These are phyloP conservation scores for Luvunga scandens DNA, from an alignment of 345 rosid genomes.

Conservation along the genomic window DNA sequence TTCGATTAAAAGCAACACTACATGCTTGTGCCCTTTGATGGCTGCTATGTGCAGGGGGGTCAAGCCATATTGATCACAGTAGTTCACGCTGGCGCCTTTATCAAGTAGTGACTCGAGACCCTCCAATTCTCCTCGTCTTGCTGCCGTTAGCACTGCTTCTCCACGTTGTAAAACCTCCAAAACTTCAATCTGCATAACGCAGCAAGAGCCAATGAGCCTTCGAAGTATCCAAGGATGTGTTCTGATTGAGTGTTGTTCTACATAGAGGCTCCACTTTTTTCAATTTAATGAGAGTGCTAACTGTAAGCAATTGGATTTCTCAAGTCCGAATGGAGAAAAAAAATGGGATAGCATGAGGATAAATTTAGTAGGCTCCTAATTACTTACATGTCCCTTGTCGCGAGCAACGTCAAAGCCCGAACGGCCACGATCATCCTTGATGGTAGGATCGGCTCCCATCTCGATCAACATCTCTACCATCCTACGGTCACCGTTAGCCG, in stretches of 20 bases:
- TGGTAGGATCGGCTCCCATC: conserved; percentile 41
- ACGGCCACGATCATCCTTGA: conserved; percentile 43
- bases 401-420: conserved; percentile 39
- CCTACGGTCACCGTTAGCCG: conserved; percentile 38
- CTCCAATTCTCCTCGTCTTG: conserved; percentile 40
- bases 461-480: conserved; percentile 43
- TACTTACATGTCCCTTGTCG: conserved; percentile 40
- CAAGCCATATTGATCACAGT: conserved; percentile 44
- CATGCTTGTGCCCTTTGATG: conserved; percentile 41
- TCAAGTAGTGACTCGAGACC: conserved; percentile 21
- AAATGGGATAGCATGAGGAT: no score
- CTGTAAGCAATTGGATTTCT: no score
- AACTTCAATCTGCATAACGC: conserved; percentile 28
- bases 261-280: no score
- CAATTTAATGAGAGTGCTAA: not conserved
- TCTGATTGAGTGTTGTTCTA: no score
- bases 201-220: no score
- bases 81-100: conserved; percentile 26
- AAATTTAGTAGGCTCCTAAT: not conserved
- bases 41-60: conserved; percentile 51
- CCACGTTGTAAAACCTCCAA: conserved; percentile 31
- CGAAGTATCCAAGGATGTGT: no score
- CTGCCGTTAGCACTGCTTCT: conserved; percentile 39
- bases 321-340: no score
- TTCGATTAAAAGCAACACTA: conserved; percentile 31